phyloP scores from a whole-genome alignment of 106 monocot genomes.

The Hemerocallis citrina region DNA sequence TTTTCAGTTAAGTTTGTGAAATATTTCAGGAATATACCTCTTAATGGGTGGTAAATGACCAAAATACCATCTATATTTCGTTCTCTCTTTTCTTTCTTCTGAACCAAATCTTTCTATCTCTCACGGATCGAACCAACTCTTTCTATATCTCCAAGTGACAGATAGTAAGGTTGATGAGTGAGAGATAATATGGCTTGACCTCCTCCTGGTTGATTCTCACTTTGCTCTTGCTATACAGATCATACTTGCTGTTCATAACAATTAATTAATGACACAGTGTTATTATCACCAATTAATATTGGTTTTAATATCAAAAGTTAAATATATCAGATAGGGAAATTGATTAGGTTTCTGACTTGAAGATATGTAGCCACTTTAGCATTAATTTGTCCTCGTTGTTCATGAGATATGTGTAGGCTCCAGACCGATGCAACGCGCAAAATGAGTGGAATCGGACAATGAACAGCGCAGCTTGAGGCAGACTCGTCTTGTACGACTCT shows the following conservation, averaged over 20 bases:
- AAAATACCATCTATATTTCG: too few relatives aligned
- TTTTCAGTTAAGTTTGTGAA: too few relatives aligned
- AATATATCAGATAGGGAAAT: neutral
- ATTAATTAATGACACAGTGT: neutral
- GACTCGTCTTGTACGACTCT: conserved; percentile 21
- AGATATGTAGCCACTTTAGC: conserved; percentile 35
- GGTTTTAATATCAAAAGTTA: neutral
- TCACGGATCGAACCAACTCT: too few relatives aligned
- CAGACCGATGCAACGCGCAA: conserved; percentile 25
- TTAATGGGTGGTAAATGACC: too few relatives aligned
- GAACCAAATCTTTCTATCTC: too few relatives aligned
- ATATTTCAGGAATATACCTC: too few relatives aligned
- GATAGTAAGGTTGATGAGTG: conserved; percentile 24
- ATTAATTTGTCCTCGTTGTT: conserved; percentile 38
- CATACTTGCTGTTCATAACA: conserved; percentile 21
- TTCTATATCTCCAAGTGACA: too few relatives aligned
- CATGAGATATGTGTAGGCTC: conserved; percentile 35
- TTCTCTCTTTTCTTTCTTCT: too few relatives aligned
- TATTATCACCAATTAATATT: neutral
- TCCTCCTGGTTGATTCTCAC: conserved; percentile 21
- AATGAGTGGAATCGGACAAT: conserved; percentile 43
- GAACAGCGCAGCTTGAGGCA: conserved; percentile 32
- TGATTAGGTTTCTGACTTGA: conserved; percentile 16
- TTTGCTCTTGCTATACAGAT: conserved; percentile 38
- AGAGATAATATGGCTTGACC: conserved; percentile 31